These are phyloP conservation scores for Triticum urartu DNA, from an alignment of 176 grass and related monocot genomes.

Conservation along the genomic window DNA sequence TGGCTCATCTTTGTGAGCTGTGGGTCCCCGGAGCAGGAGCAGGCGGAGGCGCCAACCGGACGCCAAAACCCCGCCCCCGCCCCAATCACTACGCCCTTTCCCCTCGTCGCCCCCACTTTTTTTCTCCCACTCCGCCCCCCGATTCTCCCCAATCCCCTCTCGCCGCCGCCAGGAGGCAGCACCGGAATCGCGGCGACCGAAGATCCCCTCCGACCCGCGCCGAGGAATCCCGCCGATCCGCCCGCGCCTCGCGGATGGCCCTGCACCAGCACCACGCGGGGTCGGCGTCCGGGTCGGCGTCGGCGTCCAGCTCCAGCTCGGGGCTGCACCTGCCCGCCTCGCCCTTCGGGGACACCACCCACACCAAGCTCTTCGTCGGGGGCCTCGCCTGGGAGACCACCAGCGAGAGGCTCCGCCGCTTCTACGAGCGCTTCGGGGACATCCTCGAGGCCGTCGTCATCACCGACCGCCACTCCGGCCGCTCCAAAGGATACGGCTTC, in stretches of 20 bases:
- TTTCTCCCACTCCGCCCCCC: conserved; percentile 20
- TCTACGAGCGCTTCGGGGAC: conserved; percentile 84
- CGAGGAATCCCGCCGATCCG: conserved; percentile 4
- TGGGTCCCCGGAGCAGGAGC: conserved; percentile 29
- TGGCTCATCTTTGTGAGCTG: conserved; percentile 9
- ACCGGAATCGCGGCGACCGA: conserved; percentile 19
- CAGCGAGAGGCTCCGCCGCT: conserved; percentile 70
- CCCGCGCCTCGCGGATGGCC: conserved; percentile 21
- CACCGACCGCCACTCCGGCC: conserved; percentile 80
- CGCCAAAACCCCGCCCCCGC: conserved; percentile 22
- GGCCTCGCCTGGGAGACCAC: conserved; percentile 97
- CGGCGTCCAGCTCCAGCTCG: conserved; percentile 96
- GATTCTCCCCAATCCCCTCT: conserved; percentile 28
- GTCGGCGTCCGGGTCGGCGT: conserved; percentile 79
- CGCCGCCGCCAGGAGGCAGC: not conserved
- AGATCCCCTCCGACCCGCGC: not conserved
- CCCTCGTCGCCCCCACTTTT: conserved; percentile 25
- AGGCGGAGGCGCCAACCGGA: conserved; percentile 22
- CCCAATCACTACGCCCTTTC: conserved; percentile 27
- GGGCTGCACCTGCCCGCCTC: conserved; percentile 73
- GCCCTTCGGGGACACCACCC: conserved; percentile 86
- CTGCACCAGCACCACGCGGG: conserved; percentile 58
- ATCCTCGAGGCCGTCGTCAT: conserved; percentile 98
- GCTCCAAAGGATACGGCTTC: conserved; percentile 97
- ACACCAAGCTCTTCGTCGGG: conserved; percentile 97